Evolutionary conservation across 1,284 basidiomycete species (phyloP), one percentile per base, ranked within the genome.

Genomic region (Cryptococcus maquisensis): DNA sequence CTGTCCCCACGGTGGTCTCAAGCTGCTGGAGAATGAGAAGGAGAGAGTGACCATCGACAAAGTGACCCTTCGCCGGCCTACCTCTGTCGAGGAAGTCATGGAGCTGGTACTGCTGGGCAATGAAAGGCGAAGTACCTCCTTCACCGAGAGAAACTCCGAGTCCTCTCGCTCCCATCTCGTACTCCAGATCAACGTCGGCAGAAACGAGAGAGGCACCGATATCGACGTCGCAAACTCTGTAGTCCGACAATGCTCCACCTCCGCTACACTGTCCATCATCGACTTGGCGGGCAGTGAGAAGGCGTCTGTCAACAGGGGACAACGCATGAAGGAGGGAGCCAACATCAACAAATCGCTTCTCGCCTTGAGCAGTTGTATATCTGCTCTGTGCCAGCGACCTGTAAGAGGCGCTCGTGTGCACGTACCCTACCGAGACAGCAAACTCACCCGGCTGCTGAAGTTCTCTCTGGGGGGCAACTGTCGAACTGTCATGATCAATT

Each of bases 311-410:
- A 97, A 98, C 74, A 93, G 94, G 85, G 94, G 94, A n/a, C 87
- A 92, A 64, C 86, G 94, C 24, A 91, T 97, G 87, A 86, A 94
- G 36, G 94, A 98, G 74, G 94, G 94, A 37, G 92, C 93, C 42
- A 95, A 96, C 70, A 97, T 97, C 79, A 97, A 98, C 79, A 93
- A 96, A 76, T 96, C 92, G 16, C 83, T 98, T 6, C 84, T 98
- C 47, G 91, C 94, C 4, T 83, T 98, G 32, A 91, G 92, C 36
- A 95, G 93, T 74, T 96, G 93, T 76, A 97, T 98, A 78, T 95
- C 94, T 64, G 92, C 94, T 4, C 84, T 98, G 46, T 97, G 93
- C 47, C 57, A 61, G 37, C 79, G 91, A 87, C 65, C 70, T 15
- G 76, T 88, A 84, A 67, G 60, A 55, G 89, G 90, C 2, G 86